Base-by-base conservation (phyloP, 768 basidiomycete genomes). In the Vishniacozyma victoriae region DNA sequence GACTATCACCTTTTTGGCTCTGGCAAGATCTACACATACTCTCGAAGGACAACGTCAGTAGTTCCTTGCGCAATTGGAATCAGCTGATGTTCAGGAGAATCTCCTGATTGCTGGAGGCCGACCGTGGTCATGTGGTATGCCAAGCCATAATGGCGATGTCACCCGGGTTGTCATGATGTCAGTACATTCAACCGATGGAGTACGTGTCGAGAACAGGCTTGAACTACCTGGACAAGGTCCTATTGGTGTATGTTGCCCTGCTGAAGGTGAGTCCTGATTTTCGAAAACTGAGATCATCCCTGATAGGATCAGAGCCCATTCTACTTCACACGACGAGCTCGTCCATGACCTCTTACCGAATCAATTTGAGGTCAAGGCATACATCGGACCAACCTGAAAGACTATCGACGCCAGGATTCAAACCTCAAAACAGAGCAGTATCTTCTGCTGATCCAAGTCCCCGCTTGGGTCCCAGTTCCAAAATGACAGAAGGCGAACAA, bases 101-200 rank as follows among this genome's bases (percentile, higher is more conserved):
- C 42, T 62, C 25, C 16, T 67, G 1, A 19, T 61, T 20, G 57
- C 44, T 12, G 45, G 59, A 38, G 64, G 64, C 1, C 24, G 61
- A 7, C 61, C 59, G 13, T 67, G 64, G 64, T 59, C 64, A 6
- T 57, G 62, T 33, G 59, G 41, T 4, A 19, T 63, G 9, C 64
- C 64, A 5, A 63, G 54, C 37, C 57, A 56, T 1, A 67, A 63
- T 43, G 61, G 64, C 5, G 61, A 67, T 33, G 59, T 67, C 22
- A 67, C 64, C 0, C 36, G 55, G 29, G 54, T 63, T 1, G 49
- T 67, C 24, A 49, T 61, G 48, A 25, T 63, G 2, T n/a, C n/a
- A n/a, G n/a, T n/a, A n/a, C n/a, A 26, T 24, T 18, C 23, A 20
- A 35, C 24, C 16, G 4, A n/a, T 15, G 13, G 20, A 18, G 13